These are phyloP conservation scores for Penicillium digitatum DNA, from an alignment of 2,329 filamentous ascomycete species.

Conservation along the genomic window DNA sequence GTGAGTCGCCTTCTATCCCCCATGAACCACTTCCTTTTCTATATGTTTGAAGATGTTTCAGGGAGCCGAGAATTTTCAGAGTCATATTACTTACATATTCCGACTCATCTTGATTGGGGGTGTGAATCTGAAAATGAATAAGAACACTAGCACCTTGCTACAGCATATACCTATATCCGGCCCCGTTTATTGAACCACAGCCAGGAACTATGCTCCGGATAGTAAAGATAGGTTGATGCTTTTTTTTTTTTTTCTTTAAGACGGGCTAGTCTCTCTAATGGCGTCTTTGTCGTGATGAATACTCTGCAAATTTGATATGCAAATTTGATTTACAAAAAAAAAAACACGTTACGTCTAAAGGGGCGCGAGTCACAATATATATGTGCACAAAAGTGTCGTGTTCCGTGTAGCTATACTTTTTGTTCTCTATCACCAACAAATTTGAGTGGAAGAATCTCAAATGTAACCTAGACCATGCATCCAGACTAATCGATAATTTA, in stretches of 20 bases:
- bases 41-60: too few relatives aligned
- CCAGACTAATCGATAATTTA: background rate
- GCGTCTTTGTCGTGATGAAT: background rate
- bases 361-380: background rate
- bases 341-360: too few relatives aligned
- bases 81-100: background rate
- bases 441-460: too few relatives aligned
- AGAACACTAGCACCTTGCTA: background rate
- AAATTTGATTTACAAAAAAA: too few relatives aligned
- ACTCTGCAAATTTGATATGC: accelerated
- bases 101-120: background rate
- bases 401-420: background rate
- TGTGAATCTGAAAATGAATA: background rate
- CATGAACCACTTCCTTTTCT: slow-evolving; percentile 2
- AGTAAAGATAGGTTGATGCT: background rate
- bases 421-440: background rate
- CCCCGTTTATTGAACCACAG: background rate
- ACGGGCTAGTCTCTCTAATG: background rate
- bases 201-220: background rate
- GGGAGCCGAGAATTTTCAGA: background rate
- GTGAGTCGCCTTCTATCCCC: slow-evolving; percentile 11
- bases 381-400: background rate
- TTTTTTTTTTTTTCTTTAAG: background rate
- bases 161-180: background rate
- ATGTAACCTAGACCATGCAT: background rate